Evolutionary conservation across 768 basidiomycete species (phyloP).

Genomic region (Rickenella mellea): DNA sequence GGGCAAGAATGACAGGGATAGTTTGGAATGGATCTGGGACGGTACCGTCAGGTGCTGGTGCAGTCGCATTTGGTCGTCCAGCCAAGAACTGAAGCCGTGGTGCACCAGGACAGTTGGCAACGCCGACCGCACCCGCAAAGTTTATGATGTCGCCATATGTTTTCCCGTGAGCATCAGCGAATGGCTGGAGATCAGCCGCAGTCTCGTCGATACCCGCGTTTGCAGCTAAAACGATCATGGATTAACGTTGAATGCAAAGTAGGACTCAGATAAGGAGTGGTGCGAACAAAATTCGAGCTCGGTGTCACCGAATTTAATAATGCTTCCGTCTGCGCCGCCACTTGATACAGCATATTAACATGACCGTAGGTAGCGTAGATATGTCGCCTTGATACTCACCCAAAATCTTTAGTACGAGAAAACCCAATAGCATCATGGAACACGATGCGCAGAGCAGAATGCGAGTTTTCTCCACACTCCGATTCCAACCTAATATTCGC

Average conservation of each 20-base stretch:
- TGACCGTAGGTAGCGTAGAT: conserved; percentile 16
- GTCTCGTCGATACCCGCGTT: conserved; percentile 36
- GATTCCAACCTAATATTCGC: background rate
- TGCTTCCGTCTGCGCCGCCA: conserved; percentile 34
- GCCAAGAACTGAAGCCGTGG: no score
- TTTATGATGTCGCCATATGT: conserved; percentile 35
- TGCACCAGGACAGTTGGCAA: no score
- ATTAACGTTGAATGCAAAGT: no score
- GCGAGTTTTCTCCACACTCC: conserved; percentile 8
- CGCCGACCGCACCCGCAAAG: no score
- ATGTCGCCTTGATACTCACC: conserved; percentile 19
- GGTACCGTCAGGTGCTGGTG: conserved; percentile 8
- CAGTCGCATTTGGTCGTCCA: conserved; percentile 8
- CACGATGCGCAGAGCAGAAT: no score
- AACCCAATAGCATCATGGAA: conserved; percentile 38
- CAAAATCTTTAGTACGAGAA: conserved; percentile 22
- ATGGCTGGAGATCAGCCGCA: conserved; percentile 23
- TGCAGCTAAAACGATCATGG: conserved; percentile 24
- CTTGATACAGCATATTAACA: background rate
- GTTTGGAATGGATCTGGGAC: conserved; percentile 13
- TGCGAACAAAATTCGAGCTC: conserved; percentile 15
- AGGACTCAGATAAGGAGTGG: no score
- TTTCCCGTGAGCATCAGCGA: conserved; percentile 26
- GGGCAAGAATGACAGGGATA: conserved; percentile 12
- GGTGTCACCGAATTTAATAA: conserved; percentile 32